Base-by-base conservation (phyloP, 202 grass and related monocot species). In the Schoenoplectus triqueter region DNA sequence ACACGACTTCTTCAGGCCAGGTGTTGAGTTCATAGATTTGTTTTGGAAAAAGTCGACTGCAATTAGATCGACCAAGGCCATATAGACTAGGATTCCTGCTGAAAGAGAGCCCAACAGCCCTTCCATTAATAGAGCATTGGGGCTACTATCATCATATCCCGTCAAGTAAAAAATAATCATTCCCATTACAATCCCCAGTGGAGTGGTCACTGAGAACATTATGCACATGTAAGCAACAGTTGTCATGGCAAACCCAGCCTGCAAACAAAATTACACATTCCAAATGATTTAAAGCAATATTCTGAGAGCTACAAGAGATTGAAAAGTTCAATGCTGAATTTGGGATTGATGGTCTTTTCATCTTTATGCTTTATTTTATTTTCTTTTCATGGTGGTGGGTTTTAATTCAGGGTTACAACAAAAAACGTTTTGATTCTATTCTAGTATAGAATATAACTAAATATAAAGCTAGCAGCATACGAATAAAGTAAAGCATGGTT, bases 131-230 rank as follows among this genome's bases (percentile, higher is more conserved):
- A 98, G 84, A 39, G 96, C 93, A 71, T 98, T 94, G 63, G 93
- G 96, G 88, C 67, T 98, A 81, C 88, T 95, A 82, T 98, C 96
- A 0, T 98, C 93, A 78, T 98, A 98, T 49, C 93, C 96, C 22
- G 96, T 98, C 87, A 98, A 86, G 62, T 95, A 88, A 90, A 95
- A 98, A 64, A 98, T 62, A 7, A 86, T 73, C 96, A 98, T 98
- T 68, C 96, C 96, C 46, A 98, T 86, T 66, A 98, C 80, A 84
- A 98, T 98, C 51, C 96, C 96, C 63, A 95, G 9, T 51, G 96
- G 96, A 59, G 96, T 98, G 31, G 96, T 98, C 69, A 98, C 92
- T n/a, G 96, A 91, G 88, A 98, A 98, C 96, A 98, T 95, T 83
- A 98, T 61, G 74, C 95, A 98, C 95, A 98, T 98, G 78, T 95